phyloP scores from a whole-genome alignment of 78 protist species.

The Diacronema lutheri region DNA sequence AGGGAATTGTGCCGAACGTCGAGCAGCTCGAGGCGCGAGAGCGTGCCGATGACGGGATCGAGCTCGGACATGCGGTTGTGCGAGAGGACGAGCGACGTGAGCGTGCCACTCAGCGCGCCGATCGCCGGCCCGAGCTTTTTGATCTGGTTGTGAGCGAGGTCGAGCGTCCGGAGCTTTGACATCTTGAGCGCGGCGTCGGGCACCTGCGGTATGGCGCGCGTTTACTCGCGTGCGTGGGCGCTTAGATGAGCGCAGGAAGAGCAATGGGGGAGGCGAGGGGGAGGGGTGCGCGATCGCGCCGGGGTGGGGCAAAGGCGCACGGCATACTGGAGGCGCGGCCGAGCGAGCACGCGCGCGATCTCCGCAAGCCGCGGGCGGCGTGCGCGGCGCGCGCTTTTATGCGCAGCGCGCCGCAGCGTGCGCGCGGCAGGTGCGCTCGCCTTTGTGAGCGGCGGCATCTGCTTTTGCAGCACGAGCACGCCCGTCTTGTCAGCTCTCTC shows the following conservation, averaged over 20 bases:
- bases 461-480: neutral
- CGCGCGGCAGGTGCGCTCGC: no score
- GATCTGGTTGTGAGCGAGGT: neutral
- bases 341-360: no score
- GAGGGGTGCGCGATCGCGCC: no score
- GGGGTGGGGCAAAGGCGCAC: no score
- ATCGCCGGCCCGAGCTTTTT: neutral
- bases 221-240: no score
- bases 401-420: no score
- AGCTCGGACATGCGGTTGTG: neutral
- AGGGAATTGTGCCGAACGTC: neutral
- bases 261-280: no score
- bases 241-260: no score
- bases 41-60: neutral
- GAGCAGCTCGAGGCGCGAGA: neutral
- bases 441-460: no score
- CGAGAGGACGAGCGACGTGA: neutral
- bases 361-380: no score
- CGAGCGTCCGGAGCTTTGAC: neutral
- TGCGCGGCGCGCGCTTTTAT: no score
- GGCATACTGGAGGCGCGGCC: no score
- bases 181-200: neutral
- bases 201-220: neutral
- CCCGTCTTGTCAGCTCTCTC: slow-evolving; percentile 19
- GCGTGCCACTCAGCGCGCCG: neutral